Percentiles rank a stretch among this genome's conserved stretches.
These are phyloP conservation scores for Colletotrichum liaoningense DNA, from an alignment of 2,329 filamentous ascomycete species.

Conservation along the genomic window DNA sequence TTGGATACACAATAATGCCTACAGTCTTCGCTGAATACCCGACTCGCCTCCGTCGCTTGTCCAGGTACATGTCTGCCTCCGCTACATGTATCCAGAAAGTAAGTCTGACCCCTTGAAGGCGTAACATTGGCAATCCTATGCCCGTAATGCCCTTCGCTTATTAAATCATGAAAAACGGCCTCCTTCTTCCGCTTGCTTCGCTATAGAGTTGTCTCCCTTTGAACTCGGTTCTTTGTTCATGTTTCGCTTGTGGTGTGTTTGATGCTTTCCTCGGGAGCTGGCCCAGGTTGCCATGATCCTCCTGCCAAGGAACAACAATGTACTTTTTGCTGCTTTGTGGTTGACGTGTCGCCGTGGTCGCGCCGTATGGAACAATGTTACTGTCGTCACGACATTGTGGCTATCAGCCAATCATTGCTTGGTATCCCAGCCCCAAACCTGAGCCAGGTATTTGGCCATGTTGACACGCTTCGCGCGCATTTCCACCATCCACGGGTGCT, in stretches of 20 bases:
- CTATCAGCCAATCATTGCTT: background rate
- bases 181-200: constrained; percentile 2
- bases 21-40: background rate
- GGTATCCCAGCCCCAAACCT: constrained; percentile 97
- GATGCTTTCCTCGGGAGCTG: background rate
- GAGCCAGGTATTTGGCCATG: constrained; percentile 92
- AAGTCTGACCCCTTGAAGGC: background rate
- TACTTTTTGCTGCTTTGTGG: background rate
- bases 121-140: constrained; percentile 7
- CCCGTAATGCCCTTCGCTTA: background rate
- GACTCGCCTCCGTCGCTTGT: background rate
- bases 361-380: background rate
- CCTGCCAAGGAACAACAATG: background rate
- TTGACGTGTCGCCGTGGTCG: background rate
- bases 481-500: constrained; percentile 98
- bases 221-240: background rate
- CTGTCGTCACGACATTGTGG: background rate
- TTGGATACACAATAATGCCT: constrained; percentile 2
- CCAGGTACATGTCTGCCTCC: background rate
- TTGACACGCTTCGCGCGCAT: constrained; percentile 97
- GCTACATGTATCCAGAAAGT: constrained; percentile 6
- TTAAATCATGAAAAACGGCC: background rate
- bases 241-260: background rate
- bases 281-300: background rate
- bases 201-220: background rate